Base-by-base conservation (phyloP, 495 filamentous ascomycete genomes). In the Hypoxylon trugodes region DNA sequence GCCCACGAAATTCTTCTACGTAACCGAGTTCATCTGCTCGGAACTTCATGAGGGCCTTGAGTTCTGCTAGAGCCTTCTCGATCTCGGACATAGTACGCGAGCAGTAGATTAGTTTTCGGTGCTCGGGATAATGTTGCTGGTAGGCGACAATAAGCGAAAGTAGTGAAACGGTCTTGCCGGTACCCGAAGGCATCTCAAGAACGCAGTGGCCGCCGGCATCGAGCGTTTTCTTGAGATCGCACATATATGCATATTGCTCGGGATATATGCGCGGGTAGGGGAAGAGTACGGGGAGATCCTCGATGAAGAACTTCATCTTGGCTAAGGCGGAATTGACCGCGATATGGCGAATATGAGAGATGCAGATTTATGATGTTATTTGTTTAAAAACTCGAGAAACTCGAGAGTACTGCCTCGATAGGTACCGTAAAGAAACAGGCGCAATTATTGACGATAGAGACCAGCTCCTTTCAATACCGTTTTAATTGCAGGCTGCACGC, bases 171-270 rank as follows among this genome's bases (percentile, higher is more conserved):
- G 95, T 99, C 80, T 99, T 99, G 45, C 95, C 95, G 22, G 95
- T 99, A n/a, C 95, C 95, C 51, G 95, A 99, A 80, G 95, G 95
- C 95, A 99, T 99, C 78, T 99, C 95, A 70, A 99, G 79, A n/a
- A 99, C 93, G 77, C 93, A 96, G 79, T 98, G 92, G 59, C 96
- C 96, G 55, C 89, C 89, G 22, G 87, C 90, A 82, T 98, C 95
- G 71, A 99, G 89, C 22, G 94, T 97, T 74, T 86, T 89, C 75
- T 99, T 99, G 75, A 99, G 85, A 80, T 97, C 96, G 68, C 90
- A 94, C 95, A 99, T 99, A 78, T 98, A 98, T 16, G 57, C 63
- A 49, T 64, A 76, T 74, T 70, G 76, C 81, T 86, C 88, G 76
- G 95, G 96, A 74, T 98, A 98, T 71, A 98, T 96, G 59, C 92